Conservation (phyloP, 345 rosid genomes). For the Barbarea vulgaris region DNA sequence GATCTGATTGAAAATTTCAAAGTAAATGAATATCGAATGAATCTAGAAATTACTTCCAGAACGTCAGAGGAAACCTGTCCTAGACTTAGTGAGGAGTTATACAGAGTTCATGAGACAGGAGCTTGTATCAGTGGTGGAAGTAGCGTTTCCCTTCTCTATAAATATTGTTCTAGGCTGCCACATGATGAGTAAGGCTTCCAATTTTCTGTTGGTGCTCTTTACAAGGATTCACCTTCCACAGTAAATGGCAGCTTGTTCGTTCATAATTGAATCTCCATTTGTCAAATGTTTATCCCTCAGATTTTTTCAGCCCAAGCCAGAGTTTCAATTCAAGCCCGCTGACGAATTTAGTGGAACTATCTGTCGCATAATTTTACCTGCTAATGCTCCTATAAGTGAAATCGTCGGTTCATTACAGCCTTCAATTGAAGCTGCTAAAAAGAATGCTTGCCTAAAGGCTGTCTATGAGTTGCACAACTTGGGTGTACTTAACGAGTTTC, state of each 20-base stretch:
- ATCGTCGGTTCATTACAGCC: conserved; percentile 59
- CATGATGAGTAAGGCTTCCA: conserved; percentile 79
- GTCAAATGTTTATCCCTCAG: conserved; percentile 51
- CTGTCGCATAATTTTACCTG: conserved; percentile 72
- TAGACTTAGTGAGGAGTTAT: conserved; percentile 57
- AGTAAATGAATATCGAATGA: conserved; percentile 66
- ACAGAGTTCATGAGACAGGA: conserved; percentile 70
- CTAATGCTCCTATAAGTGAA: conserved; percentile 78
- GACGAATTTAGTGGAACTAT: conserved; percentile 77
- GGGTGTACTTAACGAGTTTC: conserved; percentile 71
- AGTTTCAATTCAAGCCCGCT: conserved; percentile 53
- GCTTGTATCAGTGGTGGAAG: conserved; percentile 80
- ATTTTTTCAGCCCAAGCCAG: conserved; percentile 79
- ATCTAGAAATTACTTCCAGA: conserved; percentile 68
- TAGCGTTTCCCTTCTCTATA: conserved; percentile 77
- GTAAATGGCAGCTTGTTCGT: conserved; percentile 9
- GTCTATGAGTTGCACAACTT: conserved; percentile 75
- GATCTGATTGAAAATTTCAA: conserved; percentile 63
- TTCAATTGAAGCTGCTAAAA: conserved; percentile 79
- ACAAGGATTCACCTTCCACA: conserved; percentile 1
- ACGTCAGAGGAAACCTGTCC: conserved; percentile 58
- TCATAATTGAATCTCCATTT: conserved; percentile 22
- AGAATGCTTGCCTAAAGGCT: conserved; percentile 80
- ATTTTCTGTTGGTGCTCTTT: conserved; percentile 26
- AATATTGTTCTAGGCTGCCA: conserved; percentile 85